Conservation (phyloP, 441 rosid species). For the Adansonia grandidieri region DNA sequence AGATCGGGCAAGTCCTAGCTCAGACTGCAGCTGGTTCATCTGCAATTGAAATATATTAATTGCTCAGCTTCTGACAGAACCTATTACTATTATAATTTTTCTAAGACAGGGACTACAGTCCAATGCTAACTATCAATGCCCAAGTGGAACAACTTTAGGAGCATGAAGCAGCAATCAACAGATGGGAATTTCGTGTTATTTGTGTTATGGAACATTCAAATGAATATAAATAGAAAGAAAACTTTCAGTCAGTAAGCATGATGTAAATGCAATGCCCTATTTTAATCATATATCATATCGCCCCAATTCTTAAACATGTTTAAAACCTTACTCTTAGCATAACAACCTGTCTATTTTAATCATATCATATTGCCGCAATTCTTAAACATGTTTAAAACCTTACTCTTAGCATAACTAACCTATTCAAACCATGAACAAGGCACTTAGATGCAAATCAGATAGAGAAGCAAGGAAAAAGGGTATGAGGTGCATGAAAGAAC, state of each 20-base stretch:
- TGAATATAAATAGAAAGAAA: too few relatives aligned
- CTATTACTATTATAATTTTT: not conserved
- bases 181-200: not conserved
- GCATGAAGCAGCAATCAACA: not conserved
- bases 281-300: too few relatives aligned
- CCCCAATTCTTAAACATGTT: too few relatives aligned
- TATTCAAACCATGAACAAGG: not conserved
- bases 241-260: too few relatives aligned
- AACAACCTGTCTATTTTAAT: too few relatives aligned
- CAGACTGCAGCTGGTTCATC: slow-evolving; percentile 95
- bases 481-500: not conserved
- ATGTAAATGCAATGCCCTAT: too few relatives aligned
- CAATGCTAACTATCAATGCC: slow-evolving; percentile 16
- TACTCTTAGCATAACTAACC: not conserved
- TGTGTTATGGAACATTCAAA: too few relatives aligned
- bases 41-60: slow-evolving; percentile 36
- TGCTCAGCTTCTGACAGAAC: slow-evolving; percentile 24
- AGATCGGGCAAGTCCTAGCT: slow-evolving; percentile 87
- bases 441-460: not conserved
- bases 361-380: not conserved
- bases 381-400: not conserved
- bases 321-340: too few relatives aligned
- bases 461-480: not conserved
- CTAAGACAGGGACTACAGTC: not conserved
- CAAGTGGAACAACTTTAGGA: not conserved